Evolutionary conservation across 2,329 filamentous ascomycete species (phyloP).

Genomic region (Sclerotinia minor): DNA sequence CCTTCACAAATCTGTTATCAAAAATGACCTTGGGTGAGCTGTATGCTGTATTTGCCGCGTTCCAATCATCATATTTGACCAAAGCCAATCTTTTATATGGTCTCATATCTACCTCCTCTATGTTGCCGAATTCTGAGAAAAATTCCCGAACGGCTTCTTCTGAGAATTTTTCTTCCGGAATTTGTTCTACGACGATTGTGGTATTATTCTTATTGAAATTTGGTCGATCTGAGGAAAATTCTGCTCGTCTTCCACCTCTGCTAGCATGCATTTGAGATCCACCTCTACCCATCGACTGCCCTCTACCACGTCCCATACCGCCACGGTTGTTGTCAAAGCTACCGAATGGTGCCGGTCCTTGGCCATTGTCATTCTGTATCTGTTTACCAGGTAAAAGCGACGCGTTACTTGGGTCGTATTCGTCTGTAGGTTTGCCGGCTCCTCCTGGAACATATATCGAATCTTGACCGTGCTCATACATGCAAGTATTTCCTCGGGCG

Average conservation of each 20-base stretch:
- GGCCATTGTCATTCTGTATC: constrained; percentile 26
- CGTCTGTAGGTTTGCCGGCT: constrained; percentile 39
- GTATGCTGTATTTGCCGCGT: constrained; percentile 68
- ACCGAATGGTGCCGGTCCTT: background rate
- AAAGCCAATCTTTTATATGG: constrained; percentile 66
- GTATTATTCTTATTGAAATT: constrained; percentile 63
- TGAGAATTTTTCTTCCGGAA: constrained; percentile 68
- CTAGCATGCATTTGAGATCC: constrained; percentile 27
- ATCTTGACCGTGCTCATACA: constrained; percentile 66
- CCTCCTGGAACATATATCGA: constrained; percentile 44
- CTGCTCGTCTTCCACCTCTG: constrained; percentile 45
- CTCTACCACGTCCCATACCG: constrained; percentile 41
- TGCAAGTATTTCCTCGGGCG: constrained; percentile 64
- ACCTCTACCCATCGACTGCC: constrained; percentile 37
- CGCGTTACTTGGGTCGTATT: constrained; percentile 61
- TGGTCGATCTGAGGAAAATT: constrained; percentile 65
- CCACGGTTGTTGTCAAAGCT: constrained; percentile 29
- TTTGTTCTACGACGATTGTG: constrained; percentile 74
- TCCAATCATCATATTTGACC: constrained; percentile 67
- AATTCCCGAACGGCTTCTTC: constrained; percentile 66
- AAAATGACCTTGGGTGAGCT: constrained; percentile 78
- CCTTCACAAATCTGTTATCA: constrained; percentile 82
- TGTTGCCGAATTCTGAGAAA: constrained; percentile 70
- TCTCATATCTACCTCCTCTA: constrained; percentile 65
- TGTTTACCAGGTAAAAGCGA: constrained; percentile 43